Evolutionary conservation across 805 yeast genomes (phyloP), one percentile per base, ranked within the genome.

Genomic region (Myxozyma sirexii): DNA sequence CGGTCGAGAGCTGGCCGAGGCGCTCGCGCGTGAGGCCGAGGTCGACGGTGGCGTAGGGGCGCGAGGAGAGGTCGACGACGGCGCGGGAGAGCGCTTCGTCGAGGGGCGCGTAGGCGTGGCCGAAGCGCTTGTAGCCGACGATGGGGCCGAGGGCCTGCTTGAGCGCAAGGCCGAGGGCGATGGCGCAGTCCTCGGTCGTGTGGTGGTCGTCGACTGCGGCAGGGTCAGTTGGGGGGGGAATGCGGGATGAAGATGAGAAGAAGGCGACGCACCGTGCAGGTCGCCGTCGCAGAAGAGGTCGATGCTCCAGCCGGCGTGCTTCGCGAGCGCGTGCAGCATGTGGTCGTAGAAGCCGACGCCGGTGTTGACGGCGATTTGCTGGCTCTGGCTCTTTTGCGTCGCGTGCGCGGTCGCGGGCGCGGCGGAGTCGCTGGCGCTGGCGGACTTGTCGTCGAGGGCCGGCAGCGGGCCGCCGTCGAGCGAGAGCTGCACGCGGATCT

Each of bases 301-400:
- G 58, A 94, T 72, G 12, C 97, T 89, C 99, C 98, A 94, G 17
- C 98, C 98, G 0, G 96, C 80, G 75, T 94, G 99, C 71, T 94
- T 94, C 41, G 98, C 97, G 68, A 94, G 79, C 0, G 99, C 99
- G 70, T 93, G 97, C 49, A 94, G 78, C 99, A 94, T 94, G 75
- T 94, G 99, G 77, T 94, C 98, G 59, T 93, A 76, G 72, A 94
- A 94, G 0, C 98, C 99, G 56, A 94, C 83, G 54, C 99, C 99
- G 0, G 98, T 88, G 69, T 89, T 88, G 53, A 94, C 84, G 33
- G 84, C 79, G 60, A 94, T 91, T 8, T 81, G 77, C 74, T 93
- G 98, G 5, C 87, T 75, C 13, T 80, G 75, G 0, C 96, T 83
- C 23, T 80, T 71, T 70, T 90, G 96, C 23, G 86, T 71, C 23